Evolutionary conservation across 208 protist genomes (phyloP), one percentile per base, ranked within the genome.

Genomic region (Vickermania ingenoplastis): DNA sequence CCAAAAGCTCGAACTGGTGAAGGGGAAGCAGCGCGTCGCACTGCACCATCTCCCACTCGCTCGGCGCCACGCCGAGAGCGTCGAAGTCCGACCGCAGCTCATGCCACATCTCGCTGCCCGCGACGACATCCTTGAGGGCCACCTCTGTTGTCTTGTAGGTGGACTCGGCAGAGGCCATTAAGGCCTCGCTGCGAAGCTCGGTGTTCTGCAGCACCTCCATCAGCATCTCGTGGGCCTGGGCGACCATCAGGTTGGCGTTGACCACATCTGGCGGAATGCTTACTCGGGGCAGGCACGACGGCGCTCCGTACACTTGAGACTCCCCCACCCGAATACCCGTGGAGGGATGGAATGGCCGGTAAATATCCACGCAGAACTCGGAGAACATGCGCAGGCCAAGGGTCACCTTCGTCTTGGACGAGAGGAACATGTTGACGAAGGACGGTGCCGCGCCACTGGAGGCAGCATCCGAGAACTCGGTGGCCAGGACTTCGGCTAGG

Each of bases 391-490:
- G 75, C 27, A 89, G 63, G 17, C 59, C 82, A 22, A 86, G 57
- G 41, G 69, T 77, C 24, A 89, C 71, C 69, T 89, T 83, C 22
- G 68, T 53, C 61, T 81, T 76, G n/a, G 75, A 76, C 1, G 82
- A 80, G 31, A 80, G 67, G 55, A 89, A 67, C 7, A 69, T 50
- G 62, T 89, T 78, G 5, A 89, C 61, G 26, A 71, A 58, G 25
- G 67, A 69, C 17, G 36, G 36, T 17, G 7, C 11, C n/a, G n/a
- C n/a, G n/a, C n/a, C n/a, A n/a, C n/a, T n/a, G 11, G 36, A 45
- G 11, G 36, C 7, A 17, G 36, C 36, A 45, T 7, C 11, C 17
- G 36, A 45, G 11, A 45, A 17, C 36, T 45, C 36, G 11, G 17
- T n/a, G 36, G 11, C 17, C 11, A 45, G 36, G 11, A 45, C 36